These are phyloP conservation scores for Pseudogymnoascus sp. DNA, from an alignment of 2,329 filamentous ascomycete species.

Conservation along the genomic window DNA sequence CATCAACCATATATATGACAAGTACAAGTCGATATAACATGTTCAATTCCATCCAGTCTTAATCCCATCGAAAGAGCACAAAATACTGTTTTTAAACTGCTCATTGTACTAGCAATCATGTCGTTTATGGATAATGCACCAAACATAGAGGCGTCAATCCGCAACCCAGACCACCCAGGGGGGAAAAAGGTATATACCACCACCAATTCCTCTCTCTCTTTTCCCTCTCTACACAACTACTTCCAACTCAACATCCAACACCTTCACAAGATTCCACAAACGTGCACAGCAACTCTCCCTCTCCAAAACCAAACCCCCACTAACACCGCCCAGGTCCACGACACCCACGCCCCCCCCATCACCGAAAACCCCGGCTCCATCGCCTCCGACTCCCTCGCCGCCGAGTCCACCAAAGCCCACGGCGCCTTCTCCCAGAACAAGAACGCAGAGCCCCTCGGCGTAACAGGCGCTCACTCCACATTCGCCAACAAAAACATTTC, in stretches of 20 bases:
- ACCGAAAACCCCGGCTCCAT: constrained; percentile 60
- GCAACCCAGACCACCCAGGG: constrained; percentile 1
- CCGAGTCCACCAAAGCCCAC: constrained; percentile 56
- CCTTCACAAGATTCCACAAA: not conserved
- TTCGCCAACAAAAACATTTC: constrained; percentile 52
- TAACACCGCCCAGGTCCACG: constrained; percentile 40
- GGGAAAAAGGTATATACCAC: constrained; percentile 11
- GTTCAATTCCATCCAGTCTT: not conserved
- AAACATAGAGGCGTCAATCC: constrained; percentile 1
- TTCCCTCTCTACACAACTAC: not conserved
- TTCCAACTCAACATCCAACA: not conserved
- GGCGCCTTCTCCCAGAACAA: constrained; percentile 59
- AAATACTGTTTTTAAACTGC: not conserved
- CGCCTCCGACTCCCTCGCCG: constrained; percentile 65
- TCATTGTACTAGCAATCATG: not conserved
- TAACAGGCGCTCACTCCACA: constrained; percentile 47
- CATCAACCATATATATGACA: constrained; percentile 6
- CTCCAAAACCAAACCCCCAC: constrained; percentile 13
- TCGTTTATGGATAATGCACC: constrained; percentile 10
- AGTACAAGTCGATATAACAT: constrained; percentile 5
- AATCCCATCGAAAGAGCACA: not conserved
- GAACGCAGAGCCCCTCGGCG: constrained; percentile 43
- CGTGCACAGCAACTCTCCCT: not conserved
- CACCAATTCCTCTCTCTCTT: not conserved
- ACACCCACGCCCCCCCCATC: constrained; percentile 44